Evolutionary conservation across 106 monocot species (phyloP), one percentile per base, ranked within the genome.

Genomic region (Cymbidium sinense): DNA sequence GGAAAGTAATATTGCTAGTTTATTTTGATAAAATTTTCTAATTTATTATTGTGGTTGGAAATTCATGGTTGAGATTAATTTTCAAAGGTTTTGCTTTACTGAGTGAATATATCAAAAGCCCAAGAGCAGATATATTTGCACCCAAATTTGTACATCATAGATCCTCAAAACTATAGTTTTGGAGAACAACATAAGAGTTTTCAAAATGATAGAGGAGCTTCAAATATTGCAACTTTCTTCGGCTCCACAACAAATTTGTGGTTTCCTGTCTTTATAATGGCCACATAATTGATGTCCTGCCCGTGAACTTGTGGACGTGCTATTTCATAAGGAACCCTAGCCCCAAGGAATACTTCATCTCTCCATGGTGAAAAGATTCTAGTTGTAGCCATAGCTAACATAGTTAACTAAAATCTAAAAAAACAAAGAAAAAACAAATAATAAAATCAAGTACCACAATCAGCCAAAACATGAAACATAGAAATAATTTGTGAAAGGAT

Each of bases 91-190:
- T 2, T 36, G 19, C 35, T 17, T 64, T 89, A 96, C 96, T 83
- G 50, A 91, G 76, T 13, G 79, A 73, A 86, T 94, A 98, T 76
- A 98, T 94, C 74, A 94, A 98, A 50, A 98, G 84, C 20, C 98
- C 98, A 31, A 98, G 90, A 47, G 98, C 98, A 75, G 98, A 98
- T 94, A 98, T 98, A 81, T 98, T 98, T 58, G 98, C 98, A 81
- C 98, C 98, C 62, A 98, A 55, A 98, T 81, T 76, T 88, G 91
- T 29, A 94, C 84, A 64, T 83, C 83, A 17, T 86, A 89, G 64
- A 87, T 88, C 79, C 58, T 90, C 88, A 35, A 80, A 70, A 34
- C 54, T 74, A 62, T 79, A 64, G 13, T 84, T 83, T 64, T 77
- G 70, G 43, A 75, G 36, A 76, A 70, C 83, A 34, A 90, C 85